Base-by-base conservation (phyloP, 2,329 filamentous ascomycete genomes). In the Sclerotinia borealis region DNA sequence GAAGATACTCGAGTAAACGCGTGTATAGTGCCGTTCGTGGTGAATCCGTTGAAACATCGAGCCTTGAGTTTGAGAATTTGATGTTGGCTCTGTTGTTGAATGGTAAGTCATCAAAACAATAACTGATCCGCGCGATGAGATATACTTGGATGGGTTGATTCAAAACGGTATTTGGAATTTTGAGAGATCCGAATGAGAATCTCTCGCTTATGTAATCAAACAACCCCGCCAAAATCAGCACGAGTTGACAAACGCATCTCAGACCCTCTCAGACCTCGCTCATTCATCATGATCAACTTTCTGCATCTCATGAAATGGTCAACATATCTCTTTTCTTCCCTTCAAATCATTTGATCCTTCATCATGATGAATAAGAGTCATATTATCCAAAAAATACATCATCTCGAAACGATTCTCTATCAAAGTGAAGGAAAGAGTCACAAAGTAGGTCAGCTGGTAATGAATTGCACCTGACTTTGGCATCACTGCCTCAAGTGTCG, bases 401-500 rank as follows among this genome's bases (percentile, higher is more conserved):
- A 13, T 58, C 27, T 36, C 7, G 2, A 2, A 25, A 45, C 1
- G n/a, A 19, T 13, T 13, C 15, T 34, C 11, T 45, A n/a, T 58
- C n/a, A 4, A 34, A 31, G n/a, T 22, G 19, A 29, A 58, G 17
- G 27, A 45, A 58, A 25, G 27, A 45, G 39, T 58, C 54, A 58
- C 15, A 58, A 1, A n/a, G 13, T 37, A 59, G 43, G 31, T 59
- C 56, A 59, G 56, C 56, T 59, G 56, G 22, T 59, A 15, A 50
- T n/a, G 15, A n/a, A 37, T 22, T 49, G 10, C 56, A 59, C 43
- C 34, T 59, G 56, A 59, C 56, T 59, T 34, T 37, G 19, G 22
- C 54, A 50, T 59, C 34, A 59, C 45, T 48, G 56, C 43, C 31
- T 48, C 56, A 5, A 49, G 56, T 50, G 45, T 50, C 34, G 41